phyloP scores from a whole-genome alignment of 768 basidiomycete species.

The Tulasnella sp. region DNA sequence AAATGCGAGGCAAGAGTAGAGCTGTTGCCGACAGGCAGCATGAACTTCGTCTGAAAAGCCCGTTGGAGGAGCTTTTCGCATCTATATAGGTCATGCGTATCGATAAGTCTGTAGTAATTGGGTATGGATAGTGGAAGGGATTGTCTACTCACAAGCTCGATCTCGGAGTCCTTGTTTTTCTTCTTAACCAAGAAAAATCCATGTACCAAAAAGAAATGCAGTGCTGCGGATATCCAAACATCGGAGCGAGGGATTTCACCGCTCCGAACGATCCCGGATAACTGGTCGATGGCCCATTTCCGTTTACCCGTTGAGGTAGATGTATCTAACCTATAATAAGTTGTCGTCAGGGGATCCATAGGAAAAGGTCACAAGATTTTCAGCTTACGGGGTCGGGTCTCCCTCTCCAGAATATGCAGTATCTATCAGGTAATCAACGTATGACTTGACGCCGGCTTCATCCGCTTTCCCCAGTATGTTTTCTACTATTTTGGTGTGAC shows the following conservation, averaged over 20 bases:
- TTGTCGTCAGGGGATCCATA: background rate
- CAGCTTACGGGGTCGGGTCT: slow-evolving; percentile 31
- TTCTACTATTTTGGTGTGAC: slow-evolving; percentile 90
- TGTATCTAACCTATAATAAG: background rate
- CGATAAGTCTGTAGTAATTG: background rate
- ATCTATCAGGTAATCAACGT: slow-evolving; percentile 66
- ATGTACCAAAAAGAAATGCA: slow-evolving; percentile 79
- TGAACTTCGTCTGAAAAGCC: slow-evolving; percentile 70
- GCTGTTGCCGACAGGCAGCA: slow-evolving; percentile 59
- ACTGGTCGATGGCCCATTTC: slow-evolving; percentile 83
- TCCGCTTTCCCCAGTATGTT: slow-evolving; percentile 73
- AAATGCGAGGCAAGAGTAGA: slow-evolving; percentile 71
- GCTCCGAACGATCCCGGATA: slow-evolving; percentile 72
- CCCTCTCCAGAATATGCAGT: slow-evolving; percentile 52
- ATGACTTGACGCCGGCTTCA: slow-evolving; percentile 66
- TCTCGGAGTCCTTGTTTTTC: slow-evolving; percentile 59
- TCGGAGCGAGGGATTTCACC: slow-evolving; percentile 75
- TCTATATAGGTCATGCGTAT: slow-evolving; percentile 41
- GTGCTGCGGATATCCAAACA: slow-evolving; percentile 64
- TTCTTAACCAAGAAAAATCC: slow-evolving; percentile 77
- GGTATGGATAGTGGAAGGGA: slow-evolving; percentile 2
- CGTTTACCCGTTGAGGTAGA: slow-evolving; percentile 42
- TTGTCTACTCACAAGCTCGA: background rate
- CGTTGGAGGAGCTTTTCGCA: slow-evolving; percentile 60
- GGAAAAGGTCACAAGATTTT: background rate